phyloP scores from a whole-genome alignment of 75 land plant species.

The Chamaecyparis obtusa region DNA sequence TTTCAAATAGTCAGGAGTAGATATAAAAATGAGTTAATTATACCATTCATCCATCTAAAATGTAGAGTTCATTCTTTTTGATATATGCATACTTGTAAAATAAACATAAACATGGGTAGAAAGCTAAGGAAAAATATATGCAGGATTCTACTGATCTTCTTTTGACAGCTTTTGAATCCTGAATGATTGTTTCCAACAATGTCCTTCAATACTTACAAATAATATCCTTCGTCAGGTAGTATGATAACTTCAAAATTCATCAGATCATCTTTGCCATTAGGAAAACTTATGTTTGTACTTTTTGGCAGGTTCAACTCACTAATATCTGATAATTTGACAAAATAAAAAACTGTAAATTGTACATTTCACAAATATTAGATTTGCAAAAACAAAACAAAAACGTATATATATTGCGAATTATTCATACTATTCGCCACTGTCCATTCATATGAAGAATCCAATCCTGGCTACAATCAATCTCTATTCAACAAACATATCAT shows the following conservation, averaged over 20 bases:
- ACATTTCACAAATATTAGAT: background rate
- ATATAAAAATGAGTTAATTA: background rate
- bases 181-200: background rate
- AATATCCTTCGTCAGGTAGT: constrained; percentile 61
- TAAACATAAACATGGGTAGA: background rate
- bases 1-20: background rate
- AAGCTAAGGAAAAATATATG: background rate
- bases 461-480: background rate
- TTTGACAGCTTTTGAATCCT: background rate
- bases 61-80: background rate
- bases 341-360: background rate
- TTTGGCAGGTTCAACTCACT: constrained; percentile 63
- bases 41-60: background rate
- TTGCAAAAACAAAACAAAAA: background rate
- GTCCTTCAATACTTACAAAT: constrained; percentile 38
- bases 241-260: constrained; percentile 59
- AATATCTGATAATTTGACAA: constrained; percentile 36
- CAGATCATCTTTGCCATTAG: constrained; percentile 65
- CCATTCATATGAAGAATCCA: no score
- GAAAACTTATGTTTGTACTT: constrained; percentile 46
- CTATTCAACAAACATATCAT: background rate
- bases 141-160: no score
- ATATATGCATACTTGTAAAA: background rate
- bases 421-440: no score
- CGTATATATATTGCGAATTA: no score